Evolutionary conservation across 2,329 filamentous ascomycete species (phyloP), one percentile per base, ranked within the genome.

Genomic region (Claviceps monticola): DNA sequence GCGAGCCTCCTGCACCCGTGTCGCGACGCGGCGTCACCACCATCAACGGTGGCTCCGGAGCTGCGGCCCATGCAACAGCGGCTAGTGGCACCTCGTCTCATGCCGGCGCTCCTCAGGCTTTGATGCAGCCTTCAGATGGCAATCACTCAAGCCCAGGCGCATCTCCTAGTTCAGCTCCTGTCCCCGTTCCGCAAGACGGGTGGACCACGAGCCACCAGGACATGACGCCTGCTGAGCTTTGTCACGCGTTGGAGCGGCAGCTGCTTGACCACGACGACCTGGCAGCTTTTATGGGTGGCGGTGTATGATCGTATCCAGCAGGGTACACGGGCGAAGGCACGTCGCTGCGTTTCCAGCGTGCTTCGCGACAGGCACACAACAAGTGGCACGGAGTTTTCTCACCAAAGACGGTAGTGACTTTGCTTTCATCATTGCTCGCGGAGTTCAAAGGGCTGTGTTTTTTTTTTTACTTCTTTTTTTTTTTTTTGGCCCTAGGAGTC

Each of bases 241-340:
- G 78, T 59, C 66, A 68, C 14, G 78, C 78, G 0, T 81, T 81
- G 58, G 78, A 81, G 66, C 69, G 76, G 36, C 78, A 81, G 62
- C 69, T 81, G 1, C 67, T 81, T 11, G 78, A 81, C 60, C 67
- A 81, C 6, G 78, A 81, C 55, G 78, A 81, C 58, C 71, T 81
- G 11, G 78, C 78, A 36, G 78, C 78, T 2, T 80, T 81, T 51
- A 81, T 81, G 78, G 78, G 78, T 19, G 78, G 78, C 19, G 78
- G 78, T 54, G 78, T 81, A 55, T 81, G 46, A 54, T 46, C 37
- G 34, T n/a, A 16, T 16, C 26, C n/a, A 14, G 29, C 45, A n/a
- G 34, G 34, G 2, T 7, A 17, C 41, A 21, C 21, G 41, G 9
- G 9, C 41, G 4, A n/a, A 21, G 7, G 17, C 13, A 26, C 21